Percentiles rank a stretch among this genome's conserved stretches.
Evolutionary conservation across 805 yeast genomes (phyloP).

Genomic region (Candida pseudoglaebosa): DNA sequence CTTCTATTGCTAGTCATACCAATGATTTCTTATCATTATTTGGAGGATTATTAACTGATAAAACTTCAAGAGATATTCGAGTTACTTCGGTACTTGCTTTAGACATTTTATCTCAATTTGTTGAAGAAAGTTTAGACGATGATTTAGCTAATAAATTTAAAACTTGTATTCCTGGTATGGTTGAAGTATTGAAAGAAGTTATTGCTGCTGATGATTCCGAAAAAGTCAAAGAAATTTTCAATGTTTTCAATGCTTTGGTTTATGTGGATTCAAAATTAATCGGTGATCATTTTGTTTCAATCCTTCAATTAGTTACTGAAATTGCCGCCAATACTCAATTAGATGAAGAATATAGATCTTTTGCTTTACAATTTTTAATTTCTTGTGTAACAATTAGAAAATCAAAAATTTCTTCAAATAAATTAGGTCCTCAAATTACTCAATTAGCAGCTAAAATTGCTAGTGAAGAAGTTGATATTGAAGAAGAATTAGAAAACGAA

Average conservation of each 20-base stretch:
- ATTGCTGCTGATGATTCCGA: conserved; percentile 68
- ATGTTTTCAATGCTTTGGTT: conserved; percentile 76
- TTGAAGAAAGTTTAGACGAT: conserved; percentile 55
- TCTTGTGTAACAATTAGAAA: conserved; percentile 78
- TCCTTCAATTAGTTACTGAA: conserved; percentile 72
- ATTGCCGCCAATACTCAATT: conserved; percentile 60
- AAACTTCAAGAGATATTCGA: conserved; percentile 66
- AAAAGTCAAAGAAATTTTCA: conserved; percentile 71
- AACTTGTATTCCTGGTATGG: conserved; percentile 71
- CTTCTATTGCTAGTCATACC: conserved; percentile 53
- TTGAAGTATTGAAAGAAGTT: conserved; percentile 73
- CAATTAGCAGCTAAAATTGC: conserved; percentile 71
- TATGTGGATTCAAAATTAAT: conserved; percentile 72
- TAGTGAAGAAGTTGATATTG: conserved; percentile 71
- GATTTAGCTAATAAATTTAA: conserved; percentile 53
- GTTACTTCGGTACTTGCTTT: conserved; percentile 79
- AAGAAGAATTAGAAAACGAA: conserved; percentile 70
- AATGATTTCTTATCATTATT: conserved; percentile 71
- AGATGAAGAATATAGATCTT: conserved; percentile 79
- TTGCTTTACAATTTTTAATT: conserved; percentile 79
- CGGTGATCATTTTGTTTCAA: conserved; percentile 66
- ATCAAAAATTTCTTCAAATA: conserved; percentile 71
- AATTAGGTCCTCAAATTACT: conserved; percentile 79
- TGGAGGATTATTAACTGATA: conserved; percentile 59
- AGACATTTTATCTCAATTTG: conserved; percentile 61